Evolutionary conservation across 208 protist species (phyloP).

Genomic region (Leptomonas pyrrhocoris): DNA sequence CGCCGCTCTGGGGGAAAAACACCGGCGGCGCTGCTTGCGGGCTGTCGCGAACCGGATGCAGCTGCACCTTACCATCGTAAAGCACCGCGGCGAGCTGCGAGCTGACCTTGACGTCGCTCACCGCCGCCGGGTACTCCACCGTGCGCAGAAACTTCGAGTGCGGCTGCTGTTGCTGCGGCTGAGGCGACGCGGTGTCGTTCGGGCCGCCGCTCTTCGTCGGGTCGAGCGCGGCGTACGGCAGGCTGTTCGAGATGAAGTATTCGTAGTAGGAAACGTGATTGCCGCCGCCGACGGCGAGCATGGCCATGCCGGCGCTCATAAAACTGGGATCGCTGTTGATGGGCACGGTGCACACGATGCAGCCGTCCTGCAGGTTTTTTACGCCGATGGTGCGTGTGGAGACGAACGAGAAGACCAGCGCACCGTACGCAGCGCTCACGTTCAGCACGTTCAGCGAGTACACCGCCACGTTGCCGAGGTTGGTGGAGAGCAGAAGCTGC

Average conservation of each 20-base stretch:
- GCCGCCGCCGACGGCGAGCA: constrained; percentile 82
- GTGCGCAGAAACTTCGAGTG: constrained; percentile 52
- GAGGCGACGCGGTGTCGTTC: background rate
- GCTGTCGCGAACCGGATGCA: constrained; percentile 80
- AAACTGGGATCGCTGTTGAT: constrained; percentile 90
- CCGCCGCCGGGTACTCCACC: constrained; percentile 75
- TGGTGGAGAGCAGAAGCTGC: constrained; percentile 78
- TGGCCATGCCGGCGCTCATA: constrained; percentile 79
- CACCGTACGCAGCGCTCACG: constrained; percentile 75
- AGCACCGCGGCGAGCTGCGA: constrained; percentile 86
- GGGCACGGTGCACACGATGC: constrained; percentile 63
- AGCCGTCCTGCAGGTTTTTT: constrained; percentile 75
- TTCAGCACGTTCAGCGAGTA: constrained; percentile 85
- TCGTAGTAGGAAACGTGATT: constrained; percentile 91
- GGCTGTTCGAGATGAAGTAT: constrained; percentile 60
- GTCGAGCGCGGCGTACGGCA: constrained; percentile 21
- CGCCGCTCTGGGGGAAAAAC: constrained; percentile 39
- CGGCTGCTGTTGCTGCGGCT: constrained; percentile 34
- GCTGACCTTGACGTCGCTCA: constrained; percentile 80
- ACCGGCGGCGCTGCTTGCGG: constrained; percentile 19
- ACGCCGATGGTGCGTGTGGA: constrained; percentile 87
- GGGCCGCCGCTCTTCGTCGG: constrained; percentile 3
- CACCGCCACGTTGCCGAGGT: constrained; percentile 73
- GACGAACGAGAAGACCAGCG: constrained; percentile 81
- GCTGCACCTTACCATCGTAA: constrained; percentile 79